These are phyloP conservation scores for Parietaria judaica DNA, from an alignment of 306 rosid species.

Conservation along the genomic window DNA sequence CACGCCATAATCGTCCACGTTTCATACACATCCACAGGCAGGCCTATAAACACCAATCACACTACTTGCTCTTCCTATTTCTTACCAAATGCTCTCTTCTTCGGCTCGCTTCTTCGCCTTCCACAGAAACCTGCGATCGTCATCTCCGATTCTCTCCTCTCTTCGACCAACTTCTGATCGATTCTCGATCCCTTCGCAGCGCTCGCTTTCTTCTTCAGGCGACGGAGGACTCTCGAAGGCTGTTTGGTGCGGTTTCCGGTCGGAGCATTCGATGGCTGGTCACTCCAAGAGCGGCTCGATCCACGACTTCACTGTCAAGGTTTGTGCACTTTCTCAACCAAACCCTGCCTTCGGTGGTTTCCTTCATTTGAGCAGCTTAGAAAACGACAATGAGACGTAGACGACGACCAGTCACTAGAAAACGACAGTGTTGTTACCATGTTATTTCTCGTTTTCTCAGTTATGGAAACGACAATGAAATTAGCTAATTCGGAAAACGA, in stretches of 20 bases:
- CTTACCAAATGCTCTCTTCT: conserved; percentile 22
- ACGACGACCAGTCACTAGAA: not conserved
- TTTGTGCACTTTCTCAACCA: not conserved
- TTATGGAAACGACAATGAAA: not conserved
- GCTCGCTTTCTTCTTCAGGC: conserved; percentile 11
- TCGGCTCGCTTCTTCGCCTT: conserved; percentile 25
- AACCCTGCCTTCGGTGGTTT: no score
- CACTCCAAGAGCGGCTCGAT: conserved; percentile 26
- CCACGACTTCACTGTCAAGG: conserved; percentile 11
- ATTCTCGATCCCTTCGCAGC: conserved; percentile 12
- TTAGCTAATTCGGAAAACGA: no score
- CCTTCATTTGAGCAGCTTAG: no score
- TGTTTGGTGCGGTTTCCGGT: conserved; percentile 5
- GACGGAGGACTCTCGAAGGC: conserved; percentile 10
- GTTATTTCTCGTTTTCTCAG: no score
- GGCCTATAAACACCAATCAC: not conserved
- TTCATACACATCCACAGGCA: not conserved
- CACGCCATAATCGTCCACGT: not conserved
- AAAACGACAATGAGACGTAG: not conserved
- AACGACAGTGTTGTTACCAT: not conserved
- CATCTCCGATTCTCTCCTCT: conserved; percentile 20
- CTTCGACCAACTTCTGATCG: conserved; percentile 3
- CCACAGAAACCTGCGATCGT: conserved; percentile 10
- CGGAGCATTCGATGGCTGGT: conserved; percentile 50
- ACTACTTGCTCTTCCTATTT: no score